Evolutionary conservation across 1,284 basidiomycete species (phyloP).

Genomic region (Somion occarium): DNA sequence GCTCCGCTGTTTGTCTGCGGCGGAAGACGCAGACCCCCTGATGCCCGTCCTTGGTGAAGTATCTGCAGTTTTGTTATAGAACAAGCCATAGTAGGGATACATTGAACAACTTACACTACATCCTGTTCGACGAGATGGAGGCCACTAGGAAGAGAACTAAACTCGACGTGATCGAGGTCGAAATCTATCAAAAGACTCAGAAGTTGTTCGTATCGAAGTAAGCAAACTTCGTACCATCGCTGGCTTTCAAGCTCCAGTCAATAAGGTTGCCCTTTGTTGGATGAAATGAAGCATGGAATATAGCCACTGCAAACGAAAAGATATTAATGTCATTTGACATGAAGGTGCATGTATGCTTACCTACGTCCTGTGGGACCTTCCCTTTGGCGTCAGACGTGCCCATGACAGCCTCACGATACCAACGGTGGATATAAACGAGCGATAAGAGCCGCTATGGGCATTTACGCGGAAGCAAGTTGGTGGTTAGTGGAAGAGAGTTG

Average conservation of each 20-base stretch:
- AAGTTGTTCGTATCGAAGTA: not conserved
- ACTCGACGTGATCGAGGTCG: constrained; percentile 66
- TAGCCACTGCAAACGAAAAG: constrained; percentile 49
- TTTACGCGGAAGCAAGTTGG: not conserved
- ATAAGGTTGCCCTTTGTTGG: constrained; percentile 72
- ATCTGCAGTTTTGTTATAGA: constrained; percentile 34
- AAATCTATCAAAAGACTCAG: constrained; percentile 39
- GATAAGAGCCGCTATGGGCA: not conserved
- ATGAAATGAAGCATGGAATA: constrained; percentile 80
- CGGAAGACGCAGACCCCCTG: constrained; percentile 70
- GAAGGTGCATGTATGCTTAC: constrained; percentile 21
- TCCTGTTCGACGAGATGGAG: constrained; percentile 76
- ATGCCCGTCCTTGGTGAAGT: constrained; percentile 66
- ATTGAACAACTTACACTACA: constrained; percentile 51
- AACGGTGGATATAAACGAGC: not conserved
- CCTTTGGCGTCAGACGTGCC: constrained; percentile 14
- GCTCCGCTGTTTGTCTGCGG: constrained; percentile 57
- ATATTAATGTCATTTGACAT: constrained; percentile 1
- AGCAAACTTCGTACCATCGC: constrained; percentile 43
- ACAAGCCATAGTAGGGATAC: constrained; percentile 1
- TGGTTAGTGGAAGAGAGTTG: not conserved
- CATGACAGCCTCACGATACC: not conserved
- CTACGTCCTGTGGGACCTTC: constrained; percentile 43
- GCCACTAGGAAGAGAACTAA: constrained; percentile 73
- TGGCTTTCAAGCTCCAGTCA: constrained; percentile 69